Base-by-base conservation (phyloP, 495 filamentous ascomycete species). In the Penicillium roqueforti region DNA sequence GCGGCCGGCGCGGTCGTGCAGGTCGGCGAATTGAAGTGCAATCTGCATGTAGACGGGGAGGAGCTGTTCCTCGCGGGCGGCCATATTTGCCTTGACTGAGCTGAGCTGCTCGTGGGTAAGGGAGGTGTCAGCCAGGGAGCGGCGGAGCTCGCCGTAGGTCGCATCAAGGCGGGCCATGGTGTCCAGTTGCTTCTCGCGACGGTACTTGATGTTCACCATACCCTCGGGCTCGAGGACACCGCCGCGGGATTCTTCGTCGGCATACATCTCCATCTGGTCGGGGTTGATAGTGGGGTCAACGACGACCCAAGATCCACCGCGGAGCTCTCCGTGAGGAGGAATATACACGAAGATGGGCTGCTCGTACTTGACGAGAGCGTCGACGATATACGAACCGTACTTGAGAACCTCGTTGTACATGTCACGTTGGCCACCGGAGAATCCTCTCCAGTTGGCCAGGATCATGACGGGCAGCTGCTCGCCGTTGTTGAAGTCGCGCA, bases 361-460 rank as follows among this genome's bases (percentile, higher is more conserved):
- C 81, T 97, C 91, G 65, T 90, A 97, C 72, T 96, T 93, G 80
- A 96, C 91, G 28, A 98, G 83, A 39, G 93, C 92, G 69, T 98
- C 93, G 56, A 98, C 93, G 62, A 98, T 98, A 81, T 92, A 96
- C 13, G 91, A 95, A 60, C 93, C 93, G 68, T 98, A 98, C 79
- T 98, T 98, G 69, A 98, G 84, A 8, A 98, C 95, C 73, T 98
- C 93, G 75, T 97, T 96, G 84, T 96, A 98, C 93, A 98, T 98
- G 71, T 98, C 93, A 62, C 91, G 89, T 75, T 98, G 93, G 47
- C 93, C 93, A 78, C 93, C 93, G 51, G 93, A 97, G 88, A 98
- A 98, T 75, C 93, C 93, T 81, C 93, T 83, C 93, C 93, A 98
- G 81, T 98, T 98, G 71, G 93, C 93, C 43, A 98, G 82, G 73